Base-by-base conservation (phyloP, 257 asterid species). In the Lycium barbarum region DNA sequence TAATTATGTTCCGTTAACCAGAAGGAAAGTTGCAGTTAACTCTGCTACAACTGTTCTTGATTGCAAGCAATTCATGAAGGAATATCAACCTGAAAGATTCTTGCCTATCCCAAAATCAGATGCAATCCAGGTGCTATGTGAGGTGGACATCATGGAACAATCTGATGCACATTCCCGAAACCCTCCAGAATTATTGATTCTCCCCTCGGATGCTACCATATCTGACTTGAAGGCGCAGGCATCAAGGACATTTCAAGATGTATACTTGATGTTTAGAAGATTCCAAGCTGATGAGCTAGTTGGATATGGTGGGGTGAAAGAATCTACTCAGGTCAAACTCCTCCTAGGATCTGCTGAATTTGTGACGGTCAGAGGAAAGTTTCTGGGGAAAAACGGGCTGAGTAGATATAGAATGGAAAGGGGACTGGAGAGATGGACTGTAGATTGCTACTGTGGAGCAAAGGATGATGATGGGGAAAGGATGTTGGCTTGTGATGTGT, bases 401-500 rank as follows among this genome's bases (percentile, higher is more conserved):
- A 88, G 93, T 65, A 89, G 92, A 89, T 96, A 83, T 84, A 90
- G 98, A 84, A 92, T 92, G 97, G 99, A 96, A 58, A 90, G 97
- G 89, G 99, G 99, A 8, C 59, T 91, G 0, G 99, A 96, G 82
- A 92, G 96, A 82, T 96, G 99, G 99, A 89, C 93, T 0, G 98
- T 96, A 84, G 99, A 93, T 79, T 96, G 99, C 86, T 59, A 83
- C 10, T 96, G 99, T 51, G 98, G 99, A 2, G 98, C 99, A 0
- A 92, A 85, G 89, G 99, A 96, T 43, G 99, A 96, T 5, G 99
- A 96, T 15, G 99, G 99, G 6, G 99, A 96, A 91, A 87, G 98
- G 53, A 96, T 96, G 99, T 80, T 95, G 91, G 98, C 99, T 9
- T 96, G 99, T 79, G 99, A 96, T 55, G 92, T 86, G 0, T 96